Evolutionary conservation across 75 land plant genomes (phyloP).

Genomic region (Chamaecyparis obtusa): DNA sequence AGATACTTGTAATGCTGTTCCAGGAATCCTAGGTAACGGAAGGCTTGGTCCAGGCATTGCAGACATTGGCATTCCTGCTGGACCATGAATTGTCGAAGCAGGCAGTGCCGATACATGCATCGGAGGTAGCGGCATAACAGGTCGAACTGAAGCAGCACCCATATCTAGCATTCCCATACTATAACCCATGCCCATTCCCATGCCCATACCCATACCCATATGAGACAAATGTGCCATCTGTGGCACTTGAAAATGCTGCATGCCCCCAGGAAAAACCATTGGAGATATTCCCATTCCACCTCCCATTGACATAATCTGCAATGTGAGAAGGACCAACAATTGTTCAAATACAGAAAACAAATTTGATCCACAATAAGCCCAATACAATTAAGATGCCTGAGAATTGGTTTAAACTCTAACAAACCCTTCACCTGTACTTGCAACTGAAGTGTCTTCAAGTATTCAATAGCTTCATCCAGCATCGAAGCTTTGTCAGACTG

Average conservation of each 20-base stretch:
- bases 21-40: slow-evolving; percentile 28
- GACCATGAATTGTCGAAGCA: slow-evolving; percentile 5
- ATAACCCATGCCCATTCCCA: slow-evolving; percentile 43
- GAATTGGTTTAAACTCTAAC: background rate
- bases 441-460: slow-evolving; percentile 63
- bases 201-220: slow-evolving; percentile 45
- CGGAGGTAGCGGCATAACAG: slow-evolving; percentile 38
- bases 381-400: background rate
- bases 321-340: slow-evolving; percentile 1
- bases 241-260: slow-evolving; percentile 48
- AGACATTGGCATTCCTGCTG: slow-evolving; percentile 8
- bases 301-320: slow-evolving; percentile 76
- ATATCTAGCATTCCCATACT: slow-evolving; percentile 46
- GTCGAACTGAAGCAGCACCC: slow-evolving; percentile 19
- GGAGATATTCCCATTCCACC: slow-evolving; percentile 60
- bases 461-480: slow-evolving; percentile 77
- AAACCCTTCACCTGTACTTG: slow-evolving; percentile 54
- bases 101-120: slow-evolving; percentile 18
- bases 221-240: slow-evolving; percentile 48
- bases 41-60: slow-evolving; percentile 21
- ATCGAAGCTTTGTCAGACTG: slow-evolving; percentile 74
- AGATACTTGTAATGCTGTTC: slow-evolving; percentile 8
- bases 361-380: background rate
- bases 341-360: background rate
- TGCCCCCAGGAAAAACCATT: slow-evolving; percentile 51